A percentile compares a stretch with the other conserved stretches of the same genome.
Conservation (phyloP, 2,329 filamentous ascomycete species). For the Bipolaris victoriae region DNA sequence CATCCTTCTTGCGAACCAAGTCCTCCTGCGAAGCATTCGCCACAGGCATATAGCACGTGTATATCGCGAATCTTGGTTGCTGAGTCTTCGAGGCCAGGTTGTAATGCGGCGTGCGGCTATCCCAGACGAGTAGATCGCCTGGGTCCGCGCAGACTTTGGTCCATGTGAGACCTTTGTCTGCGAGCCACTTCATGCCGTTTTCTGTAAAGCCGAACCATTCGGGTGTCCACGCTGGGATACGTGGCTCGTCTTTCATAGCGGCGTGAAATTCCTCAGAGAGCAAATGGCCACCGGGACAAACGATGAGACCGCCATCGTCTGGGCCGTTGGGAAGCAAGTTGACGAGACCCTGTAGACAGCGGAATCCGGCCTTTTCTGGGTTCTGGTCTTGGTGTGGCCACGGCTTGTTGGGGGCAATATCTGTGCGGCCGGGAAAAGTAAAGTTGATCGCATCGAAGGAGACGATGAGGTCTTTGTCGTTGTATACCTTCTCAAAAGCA, state of each 20-base stretch:
- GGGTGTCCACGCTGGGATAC: slow-evolving; percentile 38
- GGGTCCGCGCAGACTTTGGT: slow-evolving; percentile 52
- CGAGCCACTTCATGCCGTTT: slow-evolving; percentile 51
- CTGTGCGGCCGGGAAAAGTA: slow-evolving; percentile 38
- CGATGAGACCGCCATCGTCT: slow-evolving; percentile 48
- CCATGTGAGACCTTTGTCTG: slow-evolving; percentile 47
- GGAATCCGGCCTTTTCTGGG: slow-evolving; percentile 52
- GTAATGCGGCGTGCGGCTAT: slow-evolving; percentile 49
- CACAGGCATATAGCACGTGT: slow-evolving; percentile 49
- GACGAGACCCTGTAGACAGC: slow-evolving; percentile 60
- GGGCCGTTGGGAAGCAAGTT: slow-evolving; percentile 52
- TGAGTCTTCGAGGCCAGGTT: slow-evolving; percentile 39
- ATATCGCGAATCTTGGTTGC: slow-evolving; percentile 39
- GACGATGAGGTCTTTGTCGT: slow-evolving; percentile 45
- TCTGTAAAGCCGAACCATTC: slow-evolving; percentile 47
- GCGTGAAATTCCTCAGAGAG: slow-evolving; percentile 42
- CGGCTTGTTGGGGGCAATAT: slow-evolving; percentile 31
- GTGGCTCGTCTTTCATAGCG: slow-evolving; percentile 31
- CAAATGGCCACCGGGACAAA: slow-evolving; percentile 41
- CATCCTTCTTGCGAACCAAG: slow-evolving; percentile 42
- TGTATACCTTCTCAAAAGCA: slow-evolving; percentile 38
- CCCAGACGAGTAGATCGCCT: slow-evolving; percentile 55
- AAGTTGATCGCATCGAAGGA: slow-evolving; percentile 50
- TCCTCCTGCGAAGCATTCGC: slow-evolving; percentile 44
- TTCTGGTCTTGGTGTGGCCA: slow-evolving; percentile 48